These are phyloP conservation scores for Linnemannia schmuckeri DNA, from an alignment of 192 early-diverging fungal species.

Conservation along the genomic window DNA sequence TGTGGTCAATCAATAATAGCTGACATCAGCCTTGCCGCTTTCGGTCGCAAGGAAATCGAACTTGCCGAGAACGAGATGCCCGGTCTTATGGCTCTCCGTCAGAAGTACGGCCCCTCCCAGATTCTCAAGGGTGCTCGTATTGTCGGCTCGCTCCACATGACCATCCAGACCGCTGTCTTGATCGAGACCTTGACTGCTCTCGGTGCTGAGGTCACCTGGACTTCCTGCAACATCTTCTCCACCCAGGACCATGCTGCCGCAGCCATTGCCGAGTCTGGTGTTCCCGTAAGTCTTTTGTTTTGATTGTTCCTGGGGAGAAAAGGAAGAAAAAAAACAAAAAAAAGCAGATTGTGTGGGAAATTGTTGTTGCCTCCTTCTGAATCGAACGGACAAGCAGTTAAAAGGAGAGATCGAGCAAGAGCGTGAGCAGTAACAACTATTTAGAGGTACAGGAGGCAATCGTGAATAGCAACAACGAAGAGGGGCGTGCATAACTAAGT, in stretches of 20 bases:
- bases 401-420: background rate
- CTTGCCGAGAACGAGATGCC: conserved; percentile 99
- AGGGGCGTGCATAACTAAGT: too few species aligned
- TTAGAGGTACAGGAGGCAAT: too few species aligned
- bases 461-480: too few species aligned
- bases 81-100: conserved; percentile 94
- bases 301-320: background rate
- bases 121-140: conserved; percentile 96
- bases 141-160: conserved; percentile 99
- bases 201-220: conserved; percentile 92
- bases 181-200: conserved; percentile 97
- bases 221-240: conserved; percentile 87
- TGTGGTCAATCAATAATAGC: conserved; percentile 6
- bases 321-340: background rate
- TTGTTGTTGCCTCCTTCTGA: background rate
- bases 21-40: conserved; percentile 76
- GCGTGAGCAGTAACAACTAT: too few species aligned
- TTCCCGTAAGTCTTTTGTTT: conserved; percentile 75
- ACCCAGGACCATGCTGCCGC: conserved; percentile 99
- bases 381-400: background rate
- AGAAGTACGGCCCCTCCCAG: conserved; percentile 91
- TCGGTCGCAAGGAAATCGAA: conserved; percentile 97
- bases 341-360: too few species aligned
- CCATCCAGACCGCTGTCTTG: conserved; percentile 98
- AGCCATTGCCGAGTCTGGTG: conserved; percentile 95